Percentiles rank a stretch among this genome's conserved stretches.
Conservation (phyloP, 768 basidiomycete species). For the Mycena chlorophos region DNA sequence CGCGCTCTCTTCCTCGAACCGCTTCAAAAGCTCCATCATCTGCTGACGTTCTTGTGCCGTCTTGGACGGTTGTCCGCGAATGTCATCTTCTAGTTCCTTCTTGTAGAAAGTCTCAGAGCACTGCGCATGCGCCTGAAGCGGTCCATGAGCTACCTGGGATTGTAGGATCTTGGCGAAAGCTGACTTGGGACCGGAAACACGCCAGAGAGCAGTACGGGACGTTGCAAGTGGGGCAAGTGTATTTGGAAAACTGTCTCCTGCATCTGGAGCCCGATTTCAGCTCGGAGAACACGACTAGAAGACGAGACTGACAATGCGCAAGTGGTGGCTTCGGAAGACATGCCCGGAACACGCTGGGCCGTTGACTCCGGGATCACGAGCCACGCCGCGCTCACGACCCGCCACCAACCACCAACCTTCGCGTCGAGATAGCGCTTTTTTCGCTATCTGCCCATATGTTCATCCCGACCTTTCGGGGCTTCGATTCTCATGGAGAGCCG, state of each 20-base stretch:
- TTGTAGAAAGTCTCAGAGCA: slow-evolving; percentile 86
- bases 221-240: slow-evolving; percentile 83
- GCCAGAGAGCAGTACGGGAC: slow-evolving; percentile 75
- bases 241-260: slow-evolving; percentile 71
- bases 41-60: slow-evolving; percentile 55
- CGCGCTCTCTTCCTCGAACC: slow-evolving; percentile 63
- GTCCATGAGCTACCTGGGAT: slow-evolving; percentile 1
- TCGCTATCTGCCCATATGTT: too few species aligned
- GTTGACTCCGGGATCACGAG: too few species aligned
- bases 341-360: too few species aligned
- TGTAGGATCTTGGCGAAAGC: slow-evolving; percentile 21
- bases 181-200: slow-evolving; percentile 76
- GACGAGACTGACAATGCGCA: too few species aligned
- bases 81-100: slow-evolving; percentile 67
- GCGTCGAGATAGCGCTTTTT: too few species aligned
- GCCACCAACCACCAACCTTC: too few species aligned
- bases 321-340: too few species aligned
- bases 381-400: too few species aligned
- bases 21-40: slow-evolving; percentile 72
- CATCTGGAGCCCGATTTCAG: too few species aligned
- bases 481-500: too few species aligned
- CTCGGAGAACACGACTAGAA: too few species aligned
- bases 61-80: slow-evolving; percentile 55
- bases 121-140: slow-evolving; percentile 53
- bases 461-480: too few species aligned